Base-by-base conservation (phyloP, 2,329 filamentous ascomycete species). In the Uncinocarpus reesii region DNA sequence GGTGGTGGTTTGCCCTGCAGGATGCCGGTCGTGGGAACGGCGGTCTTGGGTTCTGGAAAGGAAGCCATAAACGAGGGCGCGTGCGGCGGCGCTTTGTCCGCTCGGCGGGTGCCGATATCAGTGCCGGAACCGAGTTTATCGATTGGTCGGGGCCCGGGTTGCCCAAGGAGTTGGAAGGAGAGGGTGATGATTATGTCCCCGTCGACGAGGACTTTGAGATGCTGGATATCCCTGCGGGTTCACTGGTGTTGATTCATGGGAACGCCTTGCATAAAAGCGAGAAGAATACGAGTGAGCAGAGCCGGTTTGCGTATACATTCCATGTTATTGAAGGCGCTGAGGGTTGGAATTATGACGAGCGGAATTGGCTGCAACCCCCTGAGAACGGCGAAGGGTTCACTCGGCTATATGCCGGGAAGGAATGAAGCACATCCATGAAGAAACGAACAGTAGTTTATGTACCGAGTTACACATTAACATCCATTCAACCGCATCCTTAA, bases 1-100 rank as follows among this genome's bases (percentile, higher is more conserved):
- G 92, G 0, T 96, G 90, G 71, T 98, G 92, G 92, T 94, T 95
- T 65, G 92, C 92, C 10, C 76, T 98, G 32, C 89, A 98, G 70
- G 90, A 96, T 66, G 86, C 87, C 18, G 90, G 85, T 6, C 71
- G 75, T 0, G 80, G 83, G 63, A 98, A 98, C 65, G 92, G 88
- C 1, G 95, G 89, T 59, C 66, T 98, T 60, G 86, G 83, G 54
- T 95, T 96, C 68, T 76, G 87, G 56, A 81, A 80, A 0, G 90
- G 89, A 0, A 87, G 82, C 56, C 90, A 96, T 62, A 78, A 73
- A 58, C 80, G 82, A 62, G 81, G 83, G 2, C 77, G 80, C 8
- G 74, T 96, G 7, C 70, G 70, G 52, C 77, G 81, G 62, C 73
- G 92, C 29, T 84, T 96, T 60, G 86, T 95, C 49, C 52, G 58